Conservation (phyloP, 331 rosid genomes). For the Prunus yedoensis region DNA sequence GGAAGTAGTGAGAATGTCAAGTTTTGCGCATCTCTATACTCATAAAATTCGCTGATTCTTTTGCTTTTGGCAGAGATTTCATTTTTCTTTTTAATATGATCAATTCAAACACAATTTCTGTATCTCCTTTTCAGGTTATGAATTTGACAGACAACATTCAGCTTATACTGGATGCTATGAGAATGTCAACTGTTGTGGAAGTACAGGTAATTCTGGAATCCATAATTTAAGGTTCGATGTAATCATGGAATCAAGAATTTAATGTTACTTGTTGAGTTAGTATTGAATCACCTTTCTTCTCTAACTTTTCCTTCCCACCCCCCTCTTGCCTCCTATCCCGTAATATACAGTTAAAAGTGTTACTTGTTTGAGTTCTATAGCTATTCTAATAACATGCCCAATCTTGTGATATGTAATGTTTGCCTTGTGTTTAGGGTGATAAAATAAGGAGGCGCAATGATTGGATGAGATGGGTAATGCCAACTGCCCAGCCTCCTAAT, state of each 20-base stretch:
- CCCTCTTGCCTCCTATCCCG: neutral
- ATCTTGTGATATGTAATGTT: constrained; percentile 5
- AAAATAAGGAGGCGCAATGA: constrained; percentile 63
- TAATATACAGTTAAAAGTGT: neutral
- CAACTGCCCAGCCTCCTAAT: constrained; percentile 38
- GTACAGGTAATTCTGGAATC: constrained; percentile 52
- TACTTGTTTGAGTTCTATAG: neutral
- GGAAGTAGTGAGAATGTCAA: neutral
- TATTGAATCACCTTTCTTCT: neutral
- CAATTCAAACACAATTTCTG: constrained; percentile 4
- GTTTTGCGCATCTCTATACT: neutral
- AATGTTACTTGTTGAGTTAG: too few species aligned
- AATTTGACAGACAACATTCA: constrained; percentile 63
- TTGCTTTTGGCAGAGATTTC: neutral
- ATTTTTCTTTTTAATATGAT: neutral
- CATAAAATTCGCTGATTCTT: neutral
- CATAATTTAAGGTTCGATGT: neutral
- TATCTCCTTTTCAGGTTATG: constrained; percentile 46
- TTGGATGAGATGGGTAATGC: constrained; percentile 67
- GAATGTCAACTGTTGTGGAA: constrained; percentile 55
- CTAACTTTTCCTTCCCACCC: neutral
- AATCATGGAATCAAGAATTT: neutral
- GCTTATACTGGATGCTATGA: constrained; percentile 62
- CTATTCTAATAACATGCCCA: neutral
- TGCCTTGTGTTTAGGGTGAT: constrained; percentile 51